Evolutionary conservation across 768 basidiomycete genomes (phyloP).

Genomic region (Tricholoma saponaceum): DNA sequence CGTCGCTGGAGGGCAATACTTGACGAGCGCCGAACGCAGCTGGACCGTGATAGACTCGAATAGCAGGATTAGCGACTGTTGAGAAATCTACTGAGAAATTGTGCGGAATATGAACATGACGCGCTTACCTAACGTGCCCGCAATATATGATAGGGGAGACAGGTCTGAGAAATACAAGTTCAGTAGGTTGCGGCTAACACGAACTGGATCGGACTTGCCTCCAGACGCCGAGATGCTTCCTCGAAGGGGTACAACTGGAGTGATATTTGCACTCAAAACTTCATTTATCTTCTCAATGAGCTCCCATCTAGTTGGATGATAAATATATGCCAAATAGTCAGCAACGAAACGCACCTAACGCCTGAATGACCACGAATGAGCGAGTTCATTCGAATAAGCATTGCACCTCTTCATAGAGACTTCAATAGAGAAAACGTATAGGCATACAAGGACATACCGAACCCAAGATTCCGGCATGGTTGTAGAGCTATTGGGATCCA

Average conservation of each 20-base stretch:
- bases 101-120: background rate
- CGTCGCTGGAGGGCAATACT: slow-evolving; percentile 47
- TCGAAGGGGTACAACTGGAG: slow-evolving; percentile 74
- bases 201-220: slow-evolving; percentile 33
- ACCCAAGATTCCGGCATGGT: slow-evolving; percentile 89
- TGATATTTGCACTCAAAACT: slow-evolving; percentile 60
- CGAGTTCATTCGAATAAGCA: slow-evolving; percentile 77
- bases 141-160: slow-evolving; percentile 57
- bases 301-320: slow-evolving; percentile 43
- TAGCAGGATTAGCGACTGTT: slow-evolving; percentile 23
- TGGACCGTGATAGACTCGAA: slow-evolving; percentile 49
- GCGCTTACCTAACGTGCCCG: slow-evolving; percentile 53
- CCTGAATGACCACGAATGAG: slow-evolving; percentile 80
- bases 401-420: slow-evolving; percentile 54
- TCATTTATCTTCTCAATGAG: slow-evolving; percentile 68
- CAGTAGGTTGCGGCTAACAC: background rate
- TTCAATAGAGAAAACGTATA: slow-evolving; percentile 33
- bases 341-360: slow-evolving; percentile 38
- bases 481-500: slow-evolving; percentile 60
- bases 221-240: slow-evolving; percentile 78
- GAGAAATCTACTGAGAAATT: background rate
- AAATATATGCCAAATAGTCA: background rate
- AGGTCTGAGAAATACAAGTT: slow-evolving; percentile 29
- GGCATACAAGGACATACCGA: slow-evolving; percentile 34
- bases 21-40: slow-evolving; percentile 43